Evolutionary conservation across 208 protist species (phyloP).

Genomic region (Leishmania aethiopica): DNA sequence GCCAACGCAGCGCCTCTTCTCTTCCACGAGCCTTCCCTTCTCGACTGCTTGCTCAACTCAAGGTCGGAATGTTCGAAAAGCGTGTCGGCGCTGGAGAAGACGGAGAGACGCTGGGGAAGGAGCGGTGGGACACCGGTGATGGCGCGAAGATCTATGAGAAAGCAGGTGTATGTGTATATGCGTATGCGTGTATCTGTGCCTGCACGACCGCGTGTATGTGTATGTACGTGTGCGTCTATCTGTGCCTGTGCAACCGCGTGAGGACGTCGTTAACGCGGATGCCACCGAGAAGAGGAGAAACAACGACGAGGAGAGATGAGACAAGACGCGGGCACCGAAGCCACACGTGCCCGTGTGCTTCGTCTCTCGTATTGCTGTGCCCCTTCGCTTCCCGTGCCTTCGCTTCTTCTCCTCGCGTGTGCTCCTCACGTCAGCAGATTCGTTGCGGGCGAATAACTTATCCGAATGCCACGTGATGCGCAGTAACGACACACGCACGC

Average conservation of each 20-base stretch:
- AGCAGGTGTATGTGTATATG: not conserved
- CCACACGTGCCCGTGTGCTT: too few relatives aligned
- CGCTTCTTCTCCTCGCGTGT: too few relatives aligned
- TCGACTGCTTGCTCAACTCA: not conserved
- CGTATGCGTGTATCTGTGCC: not conserved
- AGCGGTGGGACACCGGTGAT: not conserved
- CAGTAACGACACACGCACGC: not conserved
- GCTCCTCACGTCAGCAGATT: too few relatives aligned
- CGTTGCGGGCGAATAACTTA: too few relatives aligned
- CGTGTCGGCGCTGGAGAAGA: not conserved
- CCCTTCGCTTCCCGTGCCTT: too few relatives aligned
- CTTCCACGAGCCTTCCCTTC: not conserved
- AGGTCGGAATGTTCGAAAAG: not conserved
- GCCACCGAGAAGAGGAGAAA: not conserved
- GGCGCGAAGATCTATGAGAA: not conserved
- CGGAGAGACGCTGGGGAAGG: not conserved
- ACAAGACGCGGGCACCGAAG: too few relatives aligned
- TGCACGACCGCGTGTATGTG: not conserved
- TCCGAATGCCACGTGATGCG: not conserved
- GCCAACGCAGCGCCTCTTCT: not conserved
- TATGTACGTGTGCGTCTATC: conserved; percentile 6
- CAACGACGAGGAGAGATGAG: too few relatives aligned
- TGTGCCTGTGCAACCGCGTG: not conserved
- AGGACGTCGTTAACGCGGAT: not conserved
- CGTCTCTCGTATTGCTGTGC: too few relatives aligned